These are phyloP conservation scores for Moelleriella libera DNA, from an alignment of 2,329 filamentous ascomycete genomes.

Conservation along the genomic window DNA sequence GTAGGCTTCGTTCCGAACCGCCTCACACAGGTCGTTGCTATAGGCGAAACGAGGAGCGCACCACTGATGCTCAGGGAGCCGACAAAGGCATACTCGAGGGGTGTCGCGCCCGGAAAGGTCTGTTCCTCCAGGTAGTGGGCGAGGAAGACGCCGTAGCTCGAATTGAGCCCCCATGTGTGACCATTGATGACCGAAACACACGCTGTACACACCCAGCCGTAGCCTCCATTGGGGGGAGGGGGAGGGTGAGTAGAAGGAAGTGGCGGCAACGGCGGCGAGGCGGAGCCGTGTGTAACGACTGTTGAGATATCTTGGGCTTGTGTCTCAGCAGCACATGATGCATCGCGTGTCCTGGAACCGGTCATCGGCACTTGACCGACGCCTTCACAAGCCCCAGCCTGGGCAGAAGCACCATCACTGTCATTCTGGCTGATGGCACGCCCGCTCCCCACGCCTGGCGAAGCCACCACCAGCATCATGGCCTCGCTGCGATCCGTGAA, in stretches of 20 bases:
- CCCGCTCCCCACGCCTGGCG: too few relatives aligned
- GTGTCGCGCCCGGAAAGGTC: slow-evolving; percentile 46
- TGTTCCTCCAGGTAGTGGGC: slow-evolving; percentile 42
- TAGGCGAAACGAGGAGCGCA: slow-evolving; percentile 53
- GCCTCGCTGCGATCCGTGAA: too few relatives aligned
- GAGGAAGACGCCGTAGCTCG: slow-evolving; percentile 34
- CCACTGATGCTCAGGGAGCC: slow-evolving; percentile 28
- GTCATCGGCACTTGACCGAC: too few relatives aligned
- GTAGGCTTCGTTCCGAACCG: slow-evolving; percentile 48
- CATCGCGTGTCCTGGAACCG: too few relatives aligned
- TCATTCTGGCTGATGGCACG: too few relatives aligned
- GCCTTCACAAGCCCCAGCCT: too few relatives aligned
- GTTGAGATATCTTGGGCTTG: background rate
- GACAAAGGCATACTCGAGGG: slow-evolving; percentile 63
- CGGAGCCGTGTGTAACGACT: background rate
- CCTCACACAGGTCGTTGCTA: slow-evolving; percentile 48
- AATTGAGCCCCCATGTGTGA: slow-evolving; percentile 64
- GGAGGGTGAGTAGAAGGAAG: slow-evolving; percentile 4
- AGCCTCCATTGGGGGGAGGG: slow-evolving; percentile 43
- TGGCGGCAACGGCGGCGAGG: too few relatives aligned
- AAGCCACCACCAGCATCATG: too few relatives aligned
- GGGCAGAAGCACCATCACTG: too few relatives aligned
- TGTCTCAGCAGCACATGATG: too few relatives aligned
- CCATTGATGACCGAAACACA: slow-evolving; percentile 40
- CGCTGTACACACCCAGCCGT: slow-evolving; percentile 30